Evolutionary conservation across 345 rosid genomes (phyloP).

Genomic region (Orychophragmus violaceus): DNA sequence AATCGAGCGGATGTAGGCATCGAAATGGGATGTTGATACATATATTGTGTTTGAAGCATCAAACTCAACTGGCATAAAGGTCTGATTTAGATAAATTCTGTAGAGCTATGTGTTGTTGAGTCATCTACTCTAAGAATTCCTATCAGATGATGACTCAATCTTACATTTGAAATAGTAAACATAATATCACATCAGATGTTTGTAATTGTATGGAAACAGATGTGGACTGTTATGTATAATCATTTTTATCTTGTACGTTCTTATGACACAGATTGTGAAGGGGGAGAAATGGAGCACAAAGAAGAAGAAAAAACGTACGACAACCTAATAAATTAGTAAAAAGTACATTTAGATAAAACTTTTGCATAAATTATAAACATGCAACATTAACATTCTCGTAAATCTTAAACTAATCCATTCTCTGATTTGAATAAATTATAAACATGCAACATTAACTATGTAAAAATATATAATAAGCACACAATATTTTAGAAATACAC

Average conservation of each 20-base stretch:
- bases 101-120: neutral
- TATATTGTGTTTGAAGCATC: slow-evolving; percentile 84
- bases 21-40: slow-evolving; percentile 93
- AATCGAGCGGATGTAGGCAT: slow-evolving; percentile 55
- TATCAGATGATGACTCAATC: neutral
- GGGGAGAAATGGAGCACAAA: too few species aligned
- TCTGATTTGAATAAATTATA: too few species aligned
- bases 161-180: neutral
- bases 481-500: too few species aligned
- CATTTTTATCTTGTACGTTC: neutral
- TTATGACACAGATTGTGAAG: slow-evolving; percentile 68
- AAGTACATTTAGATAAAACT: too few species aligned
- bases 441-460: too few species aligned
- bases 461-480: too few species aligned
- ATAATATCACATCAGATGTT: neutral
- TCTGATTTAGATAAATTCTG: slow-evolving; percentile 19
- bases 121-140: neutral
- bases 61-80: slow-evolving; percentile 88
- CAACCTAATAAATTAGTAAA: too few species aligned
- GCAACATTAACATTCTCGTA: too few species aligned
- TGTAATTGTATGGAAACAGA: neutral
- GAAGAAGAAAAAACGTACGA: too few species aligned
- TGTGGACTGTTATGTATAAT: slow-evolving; percentile 2
- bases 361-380: too few species aligned
- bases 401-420: too few species aligned